Conservation (phyloP, 139 green algal species). For the Ettlia oleoabundans region DNA sequence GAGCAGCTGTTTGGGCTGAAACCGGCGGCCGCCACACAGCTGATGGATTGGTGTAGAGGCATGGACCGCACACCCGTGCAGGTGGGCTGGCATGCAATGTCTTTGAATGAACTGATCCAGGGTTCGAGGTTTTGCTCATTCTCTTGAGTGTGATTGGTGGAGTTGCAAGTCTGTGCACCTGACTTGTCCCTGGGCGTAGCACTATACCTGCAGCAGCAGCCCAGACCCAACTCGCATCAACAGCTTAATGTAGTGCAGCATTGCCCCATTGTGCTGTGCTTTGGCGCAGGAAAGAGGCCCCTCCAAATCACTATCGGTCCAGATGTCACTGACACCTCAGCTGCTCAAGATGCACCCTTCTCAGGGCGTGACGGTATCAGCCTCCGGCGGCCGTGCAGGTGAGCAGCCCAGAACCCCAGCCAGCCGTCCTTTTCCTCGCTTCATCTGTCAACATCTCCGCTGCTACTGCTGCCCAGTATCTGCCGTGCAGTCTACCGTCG, state of each 20-base stretch:
- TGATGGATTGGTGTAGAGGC: constrained; percentile 44
- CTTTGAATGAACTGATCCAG: too few species aligned
- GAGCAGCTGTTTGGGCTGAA: constrained; percentile 35
- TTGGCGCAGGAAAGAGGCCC: constrained; percentile 41
- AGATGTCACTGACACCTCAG: constrained; percentile 56
- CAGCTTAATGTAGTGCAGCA: too few species aligned
- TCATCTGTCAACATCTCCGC: not conserved
- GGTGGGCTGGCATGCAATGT: too few species aligned
- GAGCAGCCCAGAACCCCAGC: not conserved
- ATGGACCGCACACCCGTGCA: constrained; percentile 33
- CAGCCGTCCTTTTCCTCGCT: not conserved
- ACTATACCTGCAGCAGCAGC: too few species aligned
- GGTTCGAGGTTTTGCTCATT: too few species aligned
- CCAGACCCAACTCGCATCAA: too few species aligned
- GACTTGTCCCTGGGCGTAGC: too few species aligned
- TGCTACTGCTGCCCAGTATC: too few species aligned
- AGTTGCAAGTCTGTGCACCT: too few species aligned
- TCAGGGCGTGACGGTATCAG: not conserved
- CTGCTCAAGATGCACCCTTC: constrained; percentile 40
- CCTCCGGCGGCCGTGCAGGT: constrained; percentile 21
- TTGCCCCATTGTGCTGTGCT: too few species aligned
- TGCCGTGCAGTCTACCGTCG: too few species aligned
- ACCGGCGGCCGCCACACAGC: constrained; percentile 30
- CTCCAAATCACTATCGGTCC: constrained; percentile 48
- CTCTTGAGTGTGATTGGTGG: too few species aligned